Percentiles rank a stretch among this genome's conserved stretches.
Evolutionary conservation across 2,329 filamentous ascomycete genomes (phyloP).

Genomic region (Cercospora janseana): DNA sequence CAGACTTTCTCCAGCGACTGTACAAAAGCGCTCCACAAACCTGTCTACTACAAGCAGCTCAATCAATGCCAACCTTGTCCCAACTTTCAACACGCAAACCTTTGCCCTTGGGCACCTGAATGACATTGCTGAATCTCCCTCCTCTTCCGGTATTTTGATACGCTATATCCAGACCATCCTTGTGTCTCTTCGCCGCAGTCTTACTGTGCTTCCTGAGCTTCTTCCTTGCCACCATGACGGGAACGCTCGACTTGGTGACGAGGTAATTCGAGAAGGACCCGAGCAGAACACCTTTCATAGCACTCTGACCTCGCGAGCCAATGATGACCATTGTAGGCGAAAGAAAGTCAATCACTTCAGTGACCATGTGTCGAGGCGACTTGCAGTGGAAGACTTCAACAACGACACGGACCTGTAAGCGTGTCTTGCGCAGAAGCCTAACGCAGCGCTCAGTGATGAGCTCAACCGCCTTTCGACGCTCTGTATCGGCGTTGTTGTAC

Average conservation of each 20-base stretch:
- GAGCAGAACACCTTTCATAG: conserved; percentile 88
- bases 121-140: conserved; percentile 36
- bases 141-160: conserved; percentile 34
- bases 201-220: conserved; percentile 76
- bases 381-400: conserved; percentile 98
- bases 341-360: conserved; percentile 91
- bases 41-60: too few species aligned
- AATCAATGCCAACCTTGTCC: conserved; percentile 40
- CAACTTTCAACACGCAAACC: conserved; percentile 36
- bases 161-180: conserved; percentile 35
- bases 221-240: conserved; percentile 96
- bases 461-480: conserved; percentile 76
- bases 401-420: conserved; percentile 86
- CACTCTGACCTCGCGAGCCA: conserved; percentile 85
- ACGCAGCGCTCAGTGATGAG: conserved; percentile 81
- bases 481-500: conserved; percentile 63
- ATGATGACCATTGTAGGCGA: conserved; percentile 90
- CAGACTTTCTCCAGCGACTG: too few species aligned
- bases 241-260: conserved; percentile 92
- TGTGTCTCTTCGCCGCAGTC: conserved; percentile 39
- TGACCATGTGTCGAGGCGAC: conserved; percentile 92
- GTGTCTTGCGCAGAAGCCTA: conserved; percentile 84
- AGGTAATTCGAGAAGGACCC: conserved; percentile 97
- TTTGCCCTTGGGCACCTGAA: conserved; percentile 35
- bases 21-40: too few species aligned